Percentiles rank a stretch among this genome's conserved stretches.
Evolutionary conservation across 1,139 yeast genomes (phyloP).

Genomic region (Candida sp.): DNA sequence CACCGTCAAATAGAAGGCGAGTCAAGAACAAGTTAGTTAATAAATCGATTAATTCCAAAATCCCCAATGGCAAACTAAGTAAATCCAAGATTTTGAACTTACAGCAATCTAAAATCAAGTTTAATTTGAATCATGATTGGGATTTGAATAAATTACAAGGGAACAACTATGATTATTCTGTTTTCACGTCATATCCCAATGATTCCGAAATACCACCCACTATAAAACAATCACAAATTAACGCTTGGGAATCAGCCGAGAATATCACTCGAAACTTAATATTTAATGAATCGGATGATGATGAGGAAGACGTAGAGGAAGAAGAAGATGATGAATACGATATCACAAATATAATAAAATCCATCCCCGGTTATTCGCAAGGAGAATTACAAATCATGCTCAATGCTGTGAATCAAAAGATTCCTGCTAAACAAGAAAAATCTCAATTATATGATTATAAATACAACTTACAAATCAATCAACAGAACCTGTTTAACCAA

Average conservation of each 20-base stretch:
- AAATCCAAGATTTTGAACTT: conserved; percentile 27
- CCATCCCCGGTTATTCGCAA: conserved; percentile 42
- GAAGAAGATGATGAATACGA: conserved; percentile 9
- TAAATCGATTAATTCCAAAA: conserved; percentile 12
- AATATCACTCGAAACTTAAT: conserved; percentile 33
- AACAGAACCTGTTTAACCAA: conserved; percentile 32
- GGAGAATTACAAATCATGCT: conserved; percentile 29
- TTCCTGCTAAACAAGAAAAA: conserved; percentile 25
- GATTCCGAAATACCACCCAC: conserved; percentile 20
- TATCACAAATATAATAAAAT: conserved; percentile 11
- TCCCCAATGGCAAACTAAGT: conserved; percentile 21
- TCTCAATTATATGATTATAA: conserved; percentile 28
- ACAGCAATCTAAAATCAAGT: conserved; percentile 17
- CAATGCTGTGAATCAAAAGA: conserved; percentile 6
- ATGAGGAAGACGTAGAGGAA: conserved; percentile 20
- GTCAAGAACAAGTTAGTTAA: conserved; percentile 13
- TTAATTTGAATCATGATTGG: not conserved
- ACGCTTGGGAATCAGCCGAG: conserved; percentile 49
- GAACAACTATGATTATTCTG: conserved; percentile 22
- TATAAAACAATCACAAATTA: conserved; percentile 35
- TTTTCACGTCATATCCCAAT: conserved; percentile 19
- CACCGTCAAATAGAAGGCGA: conserved; percentile 29
- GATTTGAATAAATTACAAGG: not conserved
- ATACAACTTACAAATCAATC: conserved; percentile 28
- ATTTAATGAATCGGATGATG: conserved; percentile 29